Evolutionary conservation across 345 rosid species (phyloP), one percentile per base, ranked within the genome.

Genomic region (Gynandropsis gynandra): DNA sequence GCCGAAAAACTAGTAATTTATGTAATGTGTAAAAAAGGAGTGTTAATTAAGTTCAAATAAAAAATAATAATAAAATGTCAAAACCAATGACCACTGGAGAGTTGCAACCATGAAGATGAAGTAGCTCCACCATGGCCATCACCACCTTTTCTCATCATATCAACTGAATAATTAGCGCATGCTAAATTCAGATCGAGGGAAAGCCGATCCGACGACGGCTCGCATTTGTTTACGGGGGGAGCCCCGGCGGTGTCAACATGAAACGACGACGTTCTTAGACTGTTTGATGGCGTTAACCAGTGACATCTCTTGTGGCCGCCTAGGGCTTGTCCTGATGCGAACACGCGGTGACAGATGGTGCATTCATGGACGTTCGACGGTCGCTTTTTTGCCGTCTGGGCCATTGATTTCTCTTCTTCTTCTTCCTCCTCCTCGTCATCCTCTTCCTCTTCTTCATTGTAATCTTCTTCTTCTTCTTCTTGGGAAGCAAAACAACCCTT

Each of bases 251-350:
- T 42, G 21, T 42, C 63, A 47, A 56, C 54, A 14, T 47, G 39
- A 8, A 65, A 51, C 39, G 64, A 58, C 3, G 40, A 9, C 65
- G 59, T 66, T 14, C 65, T 60, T 11, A 66, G 60, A 59, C 59
- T 59, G 27, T 59, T 66, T 50, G 71, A 59, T 41, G 96, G 92
- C 18, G 89, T 85, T 61, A 93, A 70, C 99, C 99, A 93, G 9
- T 93, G 99, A 48, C 99, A 93, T 54, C 99, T 77, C 69, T 93
- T 93, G 58, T 93, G 99, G 0, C 99, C 99, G 1, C 99, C 96
- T 31, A 93, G 56, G 1, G 99, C 97, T 68, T 93, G 99, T 19
- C 99, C 97, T 0, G 99, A 85, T 0, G 96, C 81, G 57, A 88
- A 93, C 4, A 83, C 81, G 4, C 97, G 82, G 42, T 81, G 95